Conservation (phyloP, 1,284 basidiomycete genomes). For the Wolfiporia cocos region DNA sequence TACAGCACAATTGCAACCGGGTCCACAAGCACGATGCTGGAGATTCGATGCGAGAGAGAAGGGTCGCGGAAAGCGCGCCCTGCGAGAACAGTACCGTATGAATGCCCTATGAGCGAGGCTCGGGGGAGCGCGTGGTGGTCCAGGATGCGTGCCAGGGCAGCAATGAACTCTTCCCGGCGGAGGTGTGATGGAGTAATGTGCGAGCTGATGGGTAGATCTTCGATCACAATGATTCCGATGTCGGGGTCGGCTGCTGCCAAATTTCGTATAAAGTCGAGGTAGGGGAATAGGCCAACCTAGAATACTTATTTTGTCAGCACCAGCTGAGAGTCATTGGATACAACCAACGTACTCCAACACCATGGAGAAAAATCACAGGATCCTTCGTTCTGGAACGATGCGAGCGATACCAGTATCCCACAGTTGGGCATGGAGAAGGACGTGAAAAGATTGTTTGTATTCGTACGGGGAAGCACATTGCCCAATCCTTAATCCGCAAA, state of each 20-base stretch:
- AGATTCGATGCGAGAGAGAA: slow-evolving; percentile 26
- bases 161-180: slow-evolving; percentile 31
- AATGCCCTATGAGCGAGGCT: slow-evolving; percentile 48
- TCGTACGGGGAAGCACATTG: slow-evolving; percentile 47
- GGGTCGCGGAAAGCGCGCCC: slow-evolving; percentile 40
- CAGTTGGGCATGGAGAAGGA: slow-evolving; percentile 29
- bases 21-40: slow-evolving; percentile 46
- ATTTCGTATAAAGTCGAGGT: slow-evolving; percentile 42
- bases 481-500: slow-evolving; percentile 34
- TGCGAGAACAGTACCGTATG: slow-evolving; percentile 55
- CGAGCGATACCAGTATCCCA: slow-evolving; percentile 61
- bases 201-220: slow-evolving; percentile 54
- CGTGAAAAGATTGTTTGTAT: slow-evolving; percentile 39
- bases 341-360: slow-evolving; percentile 47
- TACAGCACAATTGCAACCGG: slow-evolving; percentile 61
- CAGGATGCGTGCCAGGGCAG: slow-evolving; percentile 34
- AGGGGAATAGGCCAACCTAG: slow-evolving; percentile 58
- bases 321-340: not conserved
- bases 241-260: slow-evolving; percentile 33
- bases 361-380: slow-evolving; percentile 58
- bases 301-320: not conserved
- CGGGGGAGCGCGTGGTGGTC: slow-evolving; percentile 33
- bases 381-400: slow-evolving; percentile 40
- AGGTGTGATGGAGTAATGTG: slow-evolving; percentile 46
- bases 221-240: slow-evolving; percentile 51